A percentile compares a stretch with the other conserved stretches of the same genome.
phyloP scores from a whole-genome alignment of 768 basidiomycete genomes.

The Megacollybia marginata region DNA sequence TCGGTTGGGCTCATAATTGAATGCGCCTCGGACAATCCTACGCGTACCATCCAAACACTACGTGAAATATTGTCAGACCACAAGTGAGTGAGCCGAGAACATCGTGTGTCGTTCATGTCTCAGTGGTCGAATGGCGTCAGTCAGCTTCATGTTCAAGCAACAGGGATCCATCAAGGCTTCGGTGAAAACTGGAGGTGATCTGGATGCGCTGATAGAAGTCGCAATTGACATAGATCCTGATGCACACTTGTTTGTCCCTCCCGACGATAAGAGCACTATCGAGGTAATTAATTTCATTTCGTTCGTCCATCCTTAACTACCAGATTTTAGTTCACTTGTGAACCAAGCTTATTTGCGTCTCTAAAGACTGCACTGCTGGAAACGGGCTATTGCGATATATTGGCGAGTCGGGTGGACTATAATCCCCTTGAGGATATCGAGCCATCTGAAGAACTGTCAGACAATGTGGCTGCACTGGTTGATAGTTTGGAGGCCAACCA shows the following conservation, averaged over 20 bases:
- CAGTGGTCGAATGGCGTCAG: conserved; percentile 56
- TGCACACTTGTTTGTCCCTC: no score
- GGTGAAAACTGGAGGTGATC: conserved; percentile 13
- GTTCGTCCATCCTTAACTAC: no score
- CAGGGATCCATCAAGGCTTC: conserved; percentile 44
- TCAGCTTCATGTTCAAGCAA: conserved; percentile 58
- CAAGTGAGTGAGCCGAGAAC: conserved; percentile 28
- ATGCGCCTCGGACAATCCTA: conserved; percentile 57
- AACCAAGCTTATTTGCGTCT: conserved; percentile 28
- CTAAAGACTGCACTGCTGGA: conserved; percentile 25
- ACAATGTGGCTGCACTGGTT: conserved; percentile 36
- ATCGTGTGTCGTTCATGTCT: neutral
- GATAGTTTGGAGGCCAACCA: conserved; percentile 48
- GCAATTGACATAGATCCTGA: conserved; percentile 3
- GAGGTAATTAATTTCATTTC: no score
- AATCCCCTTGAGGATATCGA: conserved; percentile 36
- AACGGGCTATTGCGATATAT: conserved; percentile 20
- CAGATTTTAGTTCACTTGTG: conserved; percentile 35
- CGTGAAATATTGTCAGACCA: conserved; percentile 43
- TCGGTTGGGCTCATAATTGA: conserved; percentile 60
- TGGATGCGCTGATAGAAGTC: conserved; percentile 31
- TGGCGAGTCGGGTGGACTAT: conserved; percentile 48
- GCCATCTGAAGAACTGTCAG: conserved; percentile 29
- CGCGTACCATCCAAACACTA: conserved; percentile 51
- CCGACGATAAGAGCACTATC: no score